Conservation (phyloP, 1,284 basidiomycete genomes). For the Blastosporella zonata region DNA sequence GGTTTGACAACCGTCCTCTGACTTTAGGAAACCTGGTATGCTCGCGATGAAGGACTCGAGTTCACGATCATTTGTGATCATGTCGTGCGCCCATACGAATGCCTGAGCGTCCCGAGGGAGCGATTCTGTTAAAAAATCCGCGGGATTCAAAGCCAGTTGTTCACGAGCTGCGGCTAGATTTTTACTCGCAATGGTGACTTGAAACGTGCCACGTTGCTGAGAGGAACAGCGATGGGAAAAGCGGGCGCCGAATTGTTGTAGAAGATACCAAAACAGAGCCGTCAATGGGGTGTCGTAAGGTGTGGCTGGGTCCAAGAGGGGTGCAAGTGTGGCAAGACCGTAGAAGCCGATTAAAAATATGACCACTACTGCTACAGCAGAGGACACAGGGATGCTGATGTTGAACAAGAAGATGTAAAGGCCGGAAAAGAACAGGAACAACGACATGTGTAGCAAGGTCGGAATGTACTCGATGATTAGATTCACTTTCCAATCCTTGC, state of each 20-base stretch:
- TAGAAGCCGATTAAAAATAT: neutral
- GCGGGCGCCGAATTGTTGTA: neutral
- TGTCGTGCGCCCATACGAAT: neutral
- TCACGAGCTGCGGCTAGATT: neutral
- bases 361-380: neutral
- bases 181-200: neutral
- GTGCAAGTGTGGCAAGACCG: constrained; percentile 1
- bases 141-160: neutral
- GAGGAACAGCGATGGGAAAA: neutral
- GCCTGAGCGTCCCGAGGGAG: neutral
- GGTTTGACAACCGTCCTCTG: neutral
- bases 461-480: neutral
- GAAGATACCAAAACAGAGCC: neutral
- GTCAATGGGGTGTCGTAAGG: constrained; percentile 7
- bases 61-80: neutral
- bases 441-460: neutral
- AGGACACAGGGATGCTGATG: neutral
- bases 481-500: neutral
- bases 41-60: constrained; percentile 2
- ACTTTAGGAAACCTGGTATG: constrained; percentile 4
- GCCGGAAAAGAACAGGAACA: constrained; percentile 1
- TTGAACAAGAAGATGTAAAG: constrained; percentile 1
- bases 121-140: neutral
- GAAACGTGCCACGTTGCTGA: neutral
- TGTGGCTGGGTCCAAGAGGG: constrained; percentile 1